Percentiles rank a stretch among this genome's conserved stretches.
These are phyloP conservation scores for Nemania diffusa DNA, from an alignment of 2,329 filamentous ascomycete species.

Conservation along the genomic window DNA sequence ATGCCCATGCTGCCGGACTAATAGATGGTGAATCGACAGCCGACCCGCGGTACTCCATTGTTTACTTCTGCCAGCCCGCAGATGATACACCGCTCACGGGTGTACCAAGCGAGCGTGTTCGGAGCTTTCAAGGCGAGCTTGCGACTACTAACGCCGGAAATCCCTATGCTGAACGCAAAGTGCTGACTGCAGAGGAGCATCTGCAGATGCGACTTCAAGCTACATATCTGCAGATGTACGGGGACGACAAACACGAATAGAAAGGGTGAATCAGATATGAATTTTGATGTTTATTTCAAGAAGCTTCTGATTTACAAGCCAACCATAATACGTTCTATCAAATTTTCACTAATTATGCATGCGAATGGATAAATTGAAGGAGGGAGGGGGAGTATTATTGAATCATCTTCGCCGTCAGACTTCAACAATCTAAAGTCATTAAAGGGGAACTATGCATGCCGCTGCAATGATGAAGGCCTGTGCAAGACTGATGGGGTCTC, in stretches of 20 bases:
- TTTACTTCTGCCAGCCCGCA: constrained; percentile 74
- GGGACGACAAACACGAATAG: constrained; percentile 49
- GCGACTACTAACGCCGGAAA: constrained; percentile 50
- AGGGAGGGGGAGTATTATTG: no score
- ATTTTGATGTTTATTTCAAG: background rate
- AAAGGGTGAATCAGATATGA: background rate
- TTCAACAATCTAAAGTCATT: no score
- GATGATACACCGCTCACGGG: constrained; percentile 62
- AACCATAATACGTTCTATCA: background rate
- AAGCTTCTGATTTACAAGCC: background rate
- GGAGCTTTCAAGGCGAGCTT: constrained; percentile 48
- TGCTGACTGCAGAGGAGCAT: constrained; percentile 72
- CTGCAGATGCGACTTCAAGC: constrained; percentile 69
- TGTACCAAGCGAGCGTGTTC: constrained; percentile 69
- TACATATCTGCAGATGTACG: constrained; percentile 67
- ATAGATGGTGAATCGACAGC: constrained; percentile 58
- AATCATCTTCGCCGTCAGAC: no score
- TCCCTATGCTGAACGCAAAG: constrained; percentile 63
- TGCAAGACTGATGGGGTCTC: no score
- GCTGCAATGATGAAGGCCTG: no score
- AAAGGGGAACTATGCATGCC: no score
- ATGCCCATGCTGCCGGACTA: constrained; percentile 45
- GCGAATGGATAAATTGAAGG: no score
- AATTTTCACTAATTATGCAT: background rate
- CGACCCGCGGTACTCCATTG: constrained; percentile 71